Conservation (phyloP, 2,329 filamentous ascomycete species). For the Phyllosticta ampelicida region DNA sequence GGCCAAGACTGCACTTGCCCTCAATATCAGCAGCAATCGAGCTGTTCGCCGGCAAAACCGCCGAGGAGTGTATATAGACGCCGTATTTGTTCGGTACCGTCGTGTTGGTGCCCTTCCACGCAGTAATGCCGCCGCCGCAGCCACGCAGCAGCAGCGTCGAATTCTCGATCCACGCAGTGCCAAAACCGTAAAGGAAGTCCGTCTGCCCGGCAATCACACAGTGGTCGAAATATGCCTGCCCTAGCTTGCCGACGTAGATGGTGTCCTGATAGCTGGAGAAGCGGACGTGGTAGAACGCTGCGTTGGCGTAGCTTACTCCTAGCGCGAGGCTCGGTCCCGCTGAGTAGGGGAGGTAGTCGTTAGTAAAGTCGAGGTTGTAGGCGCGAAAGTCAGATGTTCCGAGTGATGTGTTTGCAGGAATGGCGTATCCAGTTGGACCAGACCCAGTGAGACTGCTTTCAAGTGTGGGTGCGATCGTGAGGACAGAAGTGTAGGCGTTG, state of each 20-base stretch:
- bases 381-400: slow-evolving; percentile 53
- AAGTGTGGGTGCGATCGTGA: slow-evolving; percentile 53
- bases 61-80: slow-evolving; percentile 49
- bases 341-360: slow-evolving; percentile 43
- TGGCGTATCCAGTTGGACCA: slow-evolving; percentile 51
- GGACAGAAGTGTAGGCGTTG: slow-evolving; percentile 51
- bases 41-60: slow-evolving; percentile 44
- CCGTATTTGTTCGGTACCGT: slow-evolving; percentile 58
- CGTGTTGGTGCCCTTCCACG: slow-evolving; percentile 59
- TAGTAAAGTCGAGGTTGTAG: slow-evolving; percentile 57
- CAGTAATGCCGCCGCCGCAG: slow-evolving; percentile 57
- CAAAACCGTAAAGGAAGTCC: slow-evolving; percentile 60
- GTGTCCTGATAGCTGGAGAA: slow-evolving; percentile 62
- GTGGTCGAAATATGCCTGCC: slow-evolving; percentile 54
- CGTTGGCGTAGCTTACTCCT: slow-evolving; percentile 51
- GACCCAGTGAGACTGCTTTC: slow-evolving; percentile 52
- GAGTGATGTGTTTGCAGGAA: slow-evolving; percentile 51
- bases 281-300: slow-evolving; percentile 55
- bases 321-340: slow-evolving; percentile 50
- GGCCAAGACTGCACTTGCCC: slow-evolving; percentile 46
- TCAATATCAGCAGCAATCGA: slow-evolving; percentile 26
- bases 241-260: slow-evolving; percentile 55
- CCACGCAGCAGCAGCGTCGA: slow-evolving; percentile 45
- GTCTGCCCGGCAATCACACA: slow-evolving; percentile 53
- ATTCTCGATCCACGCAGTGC: slow-evolving; percentile 50